A percentile compares a stretch with the other conserved stretches of the same genome.
Evolutionary conservation across 176 grass and related monocot species (phyloP).

Genomic region (Musa acuminata): DNA sequence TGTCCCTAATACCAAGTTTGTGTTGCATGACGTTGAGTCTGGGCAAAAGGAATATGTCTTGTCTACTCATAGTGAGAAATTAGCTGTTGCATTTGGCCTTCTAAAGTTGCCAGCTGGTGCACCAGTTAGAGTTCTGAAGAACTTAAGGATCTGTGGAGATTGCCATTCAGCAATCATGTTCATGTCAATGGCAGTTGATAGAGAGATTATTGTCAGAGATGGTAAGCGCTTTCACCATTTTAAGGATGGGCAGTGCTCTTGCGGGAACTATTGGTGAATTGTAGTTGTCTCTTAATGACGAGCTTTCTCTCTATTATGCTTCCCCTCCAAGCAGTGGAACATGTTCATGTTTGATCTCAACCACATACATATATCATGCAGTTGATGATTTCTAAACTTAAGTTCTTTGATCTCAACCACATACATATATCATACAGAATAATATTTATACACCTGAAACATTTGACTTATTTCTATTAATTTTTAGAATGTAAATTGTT

Average conservation of each 20-base stretch:
- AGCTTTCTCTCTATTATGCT: neutral
- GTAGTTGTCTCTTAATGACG: neutral
- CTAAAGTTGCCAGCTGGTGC: constrained; percentile 60
- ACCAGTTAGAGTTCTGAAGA: constrained; percentile 80
- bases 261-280: constrained; percentile 85
- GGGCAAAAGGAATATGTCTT: constrained; percentile 62
- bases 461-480: too few relatives aligned
- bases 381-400: too few relatives aligned
- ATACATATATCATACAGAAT: too few relatives aligned
- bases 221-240: constrained; percentile 92
- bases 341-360: neutral
- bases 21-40: constrained; percentile 60
- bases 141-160: constrained; percentile 82
- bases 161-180: constrained; percentile 85
- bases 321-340: neutral
- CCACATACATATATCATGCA: too few relatives aligned
- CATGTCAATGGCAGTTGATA: constrained; percentile 64
- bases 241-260: constrained; percentile 73
- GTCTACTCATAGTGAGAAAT: constrained; percentile 73
- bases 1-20: constrained; percentile 65
- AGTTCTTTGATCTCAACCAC: too few relatives aligned
- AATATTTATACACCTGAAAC: too few relatives aligned
- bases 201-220: constrained; percentile 77
- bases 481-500: too few relatives aligned
- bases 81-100: constrained; percentile 81